A percentile compares a stretch with the other conserved stretches of the same genome.
Conservation (phyloP, 306 rosid genomes). For the Quercus bicolor region DNA sequence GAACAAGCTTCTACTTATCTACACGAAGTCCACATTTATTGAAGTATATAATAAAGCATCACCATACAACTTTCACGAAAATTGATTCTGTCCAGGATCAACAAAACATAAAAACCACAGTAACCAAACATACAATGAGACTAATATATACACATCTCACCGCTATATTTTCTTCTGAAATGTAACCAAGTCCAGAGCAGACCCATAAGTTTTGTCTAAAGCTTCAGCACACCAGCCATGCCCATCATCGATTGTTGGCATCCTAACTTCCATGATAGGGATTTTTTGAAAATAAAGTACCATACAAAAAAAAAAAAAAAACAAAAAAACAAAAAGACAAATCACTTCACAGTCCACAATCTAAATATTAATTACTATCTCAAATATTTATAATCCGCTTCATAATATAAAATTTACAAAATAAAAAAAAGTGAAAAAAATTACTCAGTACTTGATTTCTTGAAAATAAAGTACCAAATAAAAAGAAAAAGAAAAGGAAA, state of each 20-base stretch:
- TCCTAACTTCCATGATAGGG: slow-evolving; percentile 74
- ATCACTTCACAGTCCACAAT: accelerated
- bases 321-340: too few relatives aligned
- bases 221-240: slow-evolving; percentile 89
- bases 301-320: too few relatives aligned
- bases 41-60: neutral
- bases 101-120: neutral
- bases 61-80: neutral
- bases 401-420: too few relatives aligned
- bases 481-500: too few relatives aligned
- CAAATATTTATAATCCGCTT: too few relatives aligned
- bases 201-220: slow-evolving; percentile 48
- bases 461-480: too few relatives aligned
- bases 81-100: neutral
- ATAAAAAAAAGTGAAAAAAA: too few relatives aligned
- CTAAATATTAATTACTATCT: too few relatives aligned
- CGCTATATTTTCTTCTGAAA: slow-evolving; percentile 41
- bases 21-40: neutral
- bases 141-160: neutral
- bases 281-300: neutral
- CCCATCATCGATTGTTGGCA: slow-evolving; percentile 78
- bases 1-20: neutral
- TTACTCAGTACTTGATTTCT: too few relatives aligned
- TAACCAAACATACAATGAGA: neutral
- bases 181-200: slow-evolving; percentile 52